A percentile compares a stretch with the other conserved stretches of the same genome.
phyloP scores from a whole-genome alignment of 345 rosid genomes.

The Citropsis articulata region DNA sequence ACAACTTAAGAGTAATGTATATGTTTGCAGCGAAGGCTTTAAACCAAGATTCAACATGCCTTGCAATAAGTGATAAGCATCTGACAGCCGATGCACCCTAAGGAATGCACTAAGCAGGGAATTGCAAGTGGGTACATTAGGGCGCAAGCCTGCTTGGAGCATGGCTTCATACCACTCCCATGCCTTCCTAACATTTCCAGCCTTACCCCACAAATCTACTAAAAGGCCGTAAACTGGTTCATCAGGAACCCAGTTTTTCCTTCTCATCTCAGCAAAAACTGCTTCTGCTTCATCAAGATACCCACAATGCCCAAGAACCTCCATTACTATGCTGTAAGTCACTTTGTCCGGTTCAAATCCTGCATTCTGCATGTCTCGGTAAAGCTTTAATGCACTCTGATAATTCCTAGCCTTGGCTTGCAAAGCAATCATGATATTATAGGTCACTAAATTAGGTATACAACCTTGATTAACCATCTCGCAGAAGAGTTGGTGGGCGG shows the following conservation, averaged over 20 bases:
- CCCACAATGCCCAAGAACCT: conserved; percentile 93
- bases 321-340: conserved; percentile 91
- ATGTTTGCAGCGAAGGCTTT: conserved; percentile 75
- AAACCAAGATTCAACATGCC: conserved; percentile 72
- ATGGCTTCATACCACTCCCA: conserved; percentile 83
- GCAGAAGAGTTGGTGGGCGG: conserved; percentile 71
- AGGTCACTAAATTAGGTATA: conserved; percentile 79
- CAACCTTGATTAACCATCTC: conserved; percentile 93
- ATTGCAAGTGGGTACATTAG: conserved; percentile 96
- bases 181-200: conserved; percentile 80
- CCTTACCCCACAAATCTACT: conserved; percentile 93
- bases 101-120: conserved; percentile 90
- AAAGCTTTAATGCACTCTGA: conserved; percentile 66
- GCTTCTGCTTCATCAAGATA: conserved; percentile 85
- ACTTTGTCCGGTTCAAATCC: conserved; percentile 93
- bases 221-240: conserved; percentile 92
- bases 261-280: conserved; percentile 72
- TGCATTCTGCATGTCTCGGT: conserved; percentile 72
- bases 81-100: conserved; percentile 57
- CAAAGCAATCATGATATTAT: conserved; percentile 82
- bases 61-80: conserved; percentile 72
- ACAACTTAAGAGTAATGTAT: conserved; percentile 82
- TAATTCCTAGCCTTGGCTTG: conserved; percentile 94
- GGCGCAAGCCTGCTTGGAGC: conserved; percentile 72
- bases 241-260: conserved; percentile 83